Percentiles rank a stretch among this genome's conserved stretches.
These are phyloP conservation scores for Diplosphaera chodatii DNA, from an alignment of 139 green algal species.

Conservation along the genomic window DNA sequence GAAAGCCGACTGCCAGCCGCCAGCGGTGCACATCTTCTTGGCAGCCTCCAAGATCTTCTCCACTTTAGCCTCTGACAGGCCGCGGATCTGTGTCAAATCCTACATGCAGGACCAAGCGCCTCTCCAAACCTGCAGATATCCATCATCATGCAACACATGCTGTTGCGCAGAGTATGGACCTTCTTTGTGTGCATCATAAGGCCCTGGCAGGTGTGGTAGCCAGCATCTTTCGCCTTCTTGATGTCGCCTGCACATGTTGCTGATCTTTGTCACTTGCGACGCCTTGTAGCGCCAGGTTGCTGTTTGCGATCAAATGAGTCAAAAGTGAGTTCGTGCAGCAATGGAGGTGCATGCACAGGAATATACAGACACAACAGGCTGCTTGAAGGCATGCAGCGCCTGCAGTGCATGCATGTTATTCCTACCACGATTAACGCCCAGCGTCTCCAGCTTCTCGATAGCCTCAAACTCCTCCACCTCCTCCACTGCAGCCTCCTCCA, in stretches of 20 bases:
- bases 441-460: slow-evolving; percentile 60
- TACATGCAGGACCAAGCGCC: slow-evolving; percentile 27
- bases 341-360: too few species aligned
- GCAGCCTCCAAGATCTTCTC: slow-evolving; percentile 88
- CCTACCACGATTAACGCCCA: slow-evolving; percentile 57
- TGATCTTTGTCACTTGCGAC: too few species aligned
- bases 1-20: slow-evolving; percentile 28
- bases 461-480: slow-evolving; percentile 36
- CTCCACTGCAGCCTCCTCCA: slow-evolving; percentile 11
- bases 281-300: too few species aligned
- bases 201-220: slow-evolving; percentile 66
- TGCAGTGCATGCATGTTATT: too few species aligned
- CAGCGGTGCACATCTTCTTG: slow-evolving; percentile 34
- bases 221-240: slow-evolving; percentile 87
- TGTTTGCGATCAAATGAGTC: too few species aligned
- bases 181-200: slow-evolving; percentile 80
- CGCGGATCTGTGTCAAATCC: slow-evolving; percentile 80
- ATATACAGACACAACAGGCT: too few species aligned
- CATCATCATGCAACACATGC: too few species aligned
- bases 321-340: too few species aligned
- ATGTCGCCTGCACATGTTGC: slow-evolving; percentile 76
- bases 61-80: slow-evolving; percentile 87
- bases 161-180: too few species aligned
- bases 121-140: too few species aligned
- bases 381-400: too few species aligned